Evolutionary conservation across 192 early-diverging fungal species (phyloP), one percentile per base, ranked within the genome.

Genomic region (Dimargaris cristalligena): DNA sequence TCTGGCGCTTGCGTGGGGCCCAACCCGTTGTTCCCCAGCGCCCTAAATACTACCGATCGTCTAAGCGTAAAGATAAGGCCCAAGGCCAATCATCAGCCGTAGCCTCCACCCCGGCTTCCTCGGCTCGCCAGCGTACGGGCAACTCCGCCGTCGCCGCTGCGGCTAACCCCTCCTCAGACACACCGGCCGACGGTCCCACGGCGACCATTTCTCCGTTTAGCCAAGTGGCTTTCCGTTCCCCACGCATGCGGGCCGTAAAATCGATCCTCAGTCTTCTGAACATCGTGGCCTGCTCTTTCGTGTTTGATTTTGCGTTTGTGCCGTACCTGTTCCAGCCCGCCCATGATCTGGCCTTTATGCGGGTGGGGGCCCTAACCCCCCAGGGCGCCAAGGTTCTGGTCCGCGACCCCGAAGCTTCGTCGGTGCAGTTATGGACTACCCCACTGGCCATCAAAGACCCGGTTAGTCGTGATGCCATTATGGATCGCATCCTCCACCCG

Each of bases 261-360:
- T 23, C 52, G 8, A 18, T 54, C 13, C 28, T 54, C 3, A 54
- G 26, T 11, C 52, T 60, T 1, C 60, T 62, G 20, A 61, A 74
- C 26, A n/a, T 74, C 0, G 54, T 45, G 11, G 28, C 67, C 52
- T 68, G 68, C 56, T 63, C 67, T 3, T 71, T 74, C 67, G 59
- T 71, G 0, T 46, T 74, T 14, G 73, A 75, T 58, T 71, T 69
- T 67, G 73, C 69, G 3, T 75, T 70, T 44, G 65, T 65, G 22
- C 74, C 74, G 11, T 58, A 67, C 31, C 34, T 71, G 10, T 57
- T 35, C 22, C 66, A 30, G 28, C 20, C 67, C 1, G 68, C 51
- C 38, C 30, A 67, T 1, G 56, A 70, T 26, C 46, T 75, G 56
- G 33, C 60, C 29, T 44, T 72, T 14, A 65, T 71, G 52, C 60